phyloP scores from a whole-genome alignment of 352 stramenopile genomes.

The Globisporangium cylindrosporum region DNA sequence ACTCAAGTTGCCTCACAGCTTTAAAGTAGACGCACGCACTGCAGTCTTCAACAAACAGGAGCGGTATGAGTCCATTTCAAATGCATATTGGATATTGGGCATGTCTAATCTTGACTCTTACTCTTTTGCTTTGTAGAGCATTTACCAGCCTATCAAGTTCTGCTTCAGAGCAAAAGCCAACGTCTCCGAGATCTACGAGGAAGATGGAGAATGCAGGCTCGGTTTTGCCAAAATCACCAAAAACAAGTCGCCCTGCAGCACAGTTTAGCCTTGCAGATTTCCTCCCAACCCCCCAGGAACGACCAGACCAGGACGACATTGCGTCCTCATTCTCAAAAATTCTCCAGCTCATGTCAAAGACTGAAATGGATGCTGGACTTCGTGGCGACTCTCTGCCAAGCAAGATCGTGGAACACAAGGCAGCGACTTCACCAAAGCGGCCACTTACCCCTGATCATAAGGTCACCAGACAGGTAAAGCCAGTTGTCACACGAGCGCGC shows the following conservation, averaged over 20 bases:
- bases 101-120: background rate
- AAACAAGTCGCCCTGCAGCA: background rate
- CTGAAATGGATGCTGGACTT: background rate
- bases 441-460: constrained; percentile 15
- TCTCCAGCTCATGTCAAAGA: constrained; percentile 29
- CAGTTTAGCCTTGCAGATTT: background rate
- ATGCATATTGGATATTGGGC: background rate
- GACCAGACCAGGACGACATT: constrained; percentile 18
- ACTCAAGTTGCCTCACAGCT: constrained; percentile 7
- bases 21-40: background rate
- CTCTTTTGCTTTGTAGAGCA: background rate
- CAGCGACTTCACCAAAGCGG: background rate
- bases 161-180: background rate
- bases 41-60: background rate
- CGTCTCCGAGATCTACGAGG: constrained; percentile 4
- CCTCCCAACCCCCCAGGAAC: background rate
- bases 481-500: constrained; percentile 1
- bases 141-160: background rate
- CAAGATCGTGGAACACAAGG: constrained; percentile 1
- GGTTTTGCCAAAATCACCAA: background rate
- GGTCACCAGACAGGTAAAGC: background rate
- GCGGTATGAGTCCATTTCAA: background rate
- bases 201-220: background rate
- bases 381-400: background rate
- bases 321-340: constrained; percentile 34